Evolutionary conservation across 2,329 filamentous ascomycete species (phyloP), one percentile per base, ranked within the genome.

Genomic region (Coleophoma eucalyptorum): DNA sequence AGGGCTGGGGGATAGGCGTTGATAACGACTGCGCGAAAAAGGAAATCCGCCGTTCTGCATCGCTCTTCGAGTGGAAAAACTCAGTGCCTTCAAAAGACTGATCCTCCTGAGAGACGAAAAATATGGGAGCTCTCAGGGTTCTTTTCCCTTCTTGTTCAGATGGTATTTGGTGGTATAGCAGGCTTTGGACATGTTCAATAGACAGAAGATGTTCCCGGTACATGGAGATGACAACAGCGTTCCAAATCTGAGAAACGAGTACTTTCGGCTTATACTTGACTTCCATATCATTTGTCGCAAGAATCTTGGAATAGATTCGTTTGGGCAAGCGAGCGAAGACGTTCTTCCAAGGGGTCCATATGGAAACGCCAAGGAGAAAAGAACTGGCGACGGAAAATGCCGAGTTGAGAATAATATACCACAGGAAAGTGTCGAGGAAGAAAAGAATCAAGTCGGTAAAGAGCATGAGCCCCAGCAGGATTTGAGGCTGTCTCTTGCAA

Each of bases 191-290:
- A 62, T 99, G 94, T 65, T 99, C 94, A 60, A 99, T 99, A 45
- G 94, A 94, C 58, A 99, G 73, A 21, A 99, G 77, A 75, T 99
- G 94, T 76, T 99, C 94, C 47, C 94, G 87, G 71, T 99, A 99
- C 94, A 99, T 99, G 51, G 95, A 99, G 62, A 99, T 99, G 67
- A 99, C 90, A 55, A 99, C 93, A 52, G 94, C 94, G 65, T 99
- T 99, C 94, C 94, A 99, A 53, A 99, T 92, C 71, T 99, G 94
- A 1, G 95, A 99, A 60, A 99, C 97, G 35, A 99, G 77, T 1
- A 99, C 94, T 77, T 99, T 99, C 0, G 94, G 94, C 74, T 99
- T 99, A 77, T 99, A 99, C 78, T 99, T 99, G 78, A 99, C 99
- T 73, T 99, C 94, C 95, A 99, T 99, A 67, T 99, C 94, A 2